These are phyloP conservation scores for Starmerella cellae DNA, from an alignment of 805 yeast genomes.

Conservation along the genomic window DNA sequence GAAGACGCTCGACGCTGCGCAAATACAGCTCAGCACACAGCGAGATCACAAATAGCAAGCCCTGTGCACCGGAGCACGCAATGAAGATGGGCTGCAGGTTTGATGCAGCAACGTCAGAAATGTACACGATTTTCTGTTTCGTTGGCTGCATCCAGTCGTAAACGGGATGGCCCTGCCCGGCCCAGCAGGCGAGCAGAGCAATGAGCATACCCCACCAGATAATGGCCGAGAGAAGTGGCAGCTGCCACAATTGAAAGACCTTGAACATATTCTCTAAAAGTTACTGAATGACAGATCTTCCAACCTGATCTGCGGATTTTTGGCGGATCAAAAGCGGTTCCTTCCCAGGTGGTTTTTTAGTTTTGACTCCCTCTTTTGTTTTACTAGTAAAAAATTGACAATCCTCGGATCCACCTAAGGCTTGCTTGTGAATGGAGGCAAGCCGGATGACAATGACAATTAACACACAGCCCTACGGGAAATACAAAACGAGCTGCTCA, in stretches of 20 bases:
- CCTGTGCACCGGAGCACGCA: conserved; percentile 64
- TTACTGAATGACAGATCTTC: too few relatives aligned
- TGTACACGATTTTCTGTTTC: conserved; percentile 40
- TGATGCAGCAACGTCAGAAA: conserved; percentile 72
- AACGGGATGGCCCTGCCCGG: conserved; percentile 63
- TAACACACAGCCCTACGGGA: too few relatives aligned
- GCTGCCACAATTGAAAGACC: conserved; percentile 28
- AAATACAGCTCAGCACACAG: conserved; percentile 50
- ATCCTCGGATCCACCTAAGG: too few relatives aligned
- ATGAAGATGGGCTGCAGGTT: conserved; percentile 76
- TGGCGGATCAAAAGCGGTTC: too few relatives aligned
- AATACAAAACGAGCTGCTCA: too few relatives aligned
- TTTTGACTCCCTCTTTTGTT: too few relatives aligned
- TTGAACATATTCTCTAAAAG: too few relatives aligned
- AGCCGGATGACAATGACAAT: too few relatives aligned
- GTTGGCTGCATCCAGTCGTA: conserved; percentile 42
- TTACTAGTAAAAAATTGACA: too few relatives aligned
- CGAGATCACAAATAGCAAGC: conserved; percentile 55
- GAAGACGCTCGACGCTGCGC: conserved; percentile 43
- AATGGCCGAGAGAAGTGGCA: conserved; percentile 54
- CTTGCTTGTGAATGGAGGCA: too few relatives aligned
- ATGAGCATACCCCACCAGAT: conserved; percentile 90
- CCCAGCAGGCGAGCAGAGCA: conserved; percentile 68
- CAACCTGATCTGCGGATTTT: too few relatives aligned
- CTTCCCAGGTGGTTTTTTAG: too few relatives aligned